Evolutionary conservation across 2,329 filamentous ascomycete species (phyloP).

Genomic region (Exophiala viscosa): DNA sequence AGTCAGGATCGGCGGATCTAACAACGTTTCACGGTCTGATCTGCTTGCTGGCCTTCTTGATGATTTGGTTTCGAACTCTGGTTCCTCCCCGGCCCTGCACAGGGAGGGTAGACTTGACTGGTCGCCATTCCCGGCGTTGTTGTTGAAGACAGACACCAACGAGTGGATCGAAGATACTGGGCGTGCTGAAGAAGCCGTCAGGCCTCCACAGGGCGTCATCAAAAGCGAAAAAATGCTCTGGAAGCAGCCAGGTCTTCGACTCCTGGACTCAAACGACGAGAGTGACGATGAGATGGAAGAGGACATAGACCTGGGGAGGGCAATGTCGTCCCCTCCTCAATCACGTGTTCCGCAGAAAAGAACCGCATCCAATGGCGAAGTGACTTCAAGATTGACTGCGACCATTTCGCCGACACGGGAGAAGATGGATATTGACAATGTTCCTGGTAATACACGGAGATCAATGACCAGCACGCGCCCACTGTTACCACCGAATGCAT

Average conservation of each 20-base stretch:
- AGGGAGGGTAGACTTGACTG: not conserved
- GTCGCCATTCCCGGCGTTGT: conserved; percentile 2
- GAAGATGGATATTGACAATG: not conserved
- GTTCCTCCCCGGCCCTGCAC: not conserved
- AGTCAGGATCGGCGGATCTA: no score
- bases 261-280: conserved; percentile 17
- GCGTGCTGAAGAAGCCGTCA: not conserved
- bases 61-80: not conserved
- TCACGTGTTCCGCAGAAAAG: conserved; percentile 10
- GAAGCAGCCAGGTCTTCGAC: conserved; percentile 22
- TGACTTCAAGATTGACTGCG: not conserved
- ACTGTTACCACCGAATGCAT: not conserved
- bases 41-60: not conserved
- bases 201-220: conserved; percentile 3
- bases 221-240: conserved; percentile 25
- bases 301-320: conserved; percentile 4
- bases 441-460: not conserved
- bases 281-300: conserved; percentile 16
- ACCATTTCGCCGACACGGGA: not conserved
- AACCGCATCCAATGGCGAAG: not conserved
- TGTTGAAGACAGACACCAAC: not conserved
- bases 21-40: no score
- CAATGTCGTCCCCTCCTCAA: not conserved
- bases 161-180: conserved; percentile 9
- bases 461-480: no score